Evolutionary conservation across 2,329 filamentous ascomycete species (phyloP), one percentile per base, ranked within the genome.

Genomic region (Aureobasidium vineae): DNA sequence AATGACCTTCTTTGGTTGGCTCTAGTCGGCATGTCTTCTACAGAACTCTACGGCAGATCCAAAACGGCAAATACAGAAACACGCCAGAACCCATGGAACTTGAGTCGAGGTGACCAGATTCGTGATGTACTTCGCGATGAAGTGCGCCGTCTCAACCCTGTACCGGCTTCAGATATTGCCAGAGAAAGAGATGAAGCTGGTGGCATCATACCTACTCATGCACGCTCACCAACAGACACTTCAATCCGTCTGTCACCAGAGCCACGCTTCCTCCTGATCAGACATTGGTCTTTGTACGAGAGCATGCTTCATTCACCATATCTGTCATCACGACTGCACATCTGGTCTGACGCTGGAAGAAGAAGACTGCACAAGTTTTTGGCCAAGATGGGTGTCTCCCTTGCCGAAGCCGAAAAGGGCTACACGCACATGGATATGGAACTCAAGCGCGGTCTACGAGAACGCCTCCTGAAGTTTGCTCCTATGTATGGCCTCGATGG

Each of bases 381-480:
- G 2, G 95, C 95, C 50, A 99, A 98, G 78, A 99, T 99, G 94
- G 95, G 95, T 38, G 91, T 99, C 65, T 96, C 91, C 73, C 82
- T 98, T 43, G 90, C 89, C 5, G 94, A 99, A 79, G 97, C 93
- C 79, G 93, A 92, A 73, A 95, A 98, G 77, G 94, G 88, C 75
- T 99, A 98, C 75, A 92, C 92, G 0, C 95, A 99, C 77, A 98
- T 99, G 93, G 94, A 98, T 78, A 96, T 97, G 88, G 89, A 96
- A 77, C 81, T 99, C 40, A 99, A 98, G 79, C 88, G 91, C 5
- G 91, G 91, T 36, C 80, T 98, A 36, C 88, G 94, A 49, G 86
- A 91, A 56, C 91, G 96, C 68, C 83, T 99, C 1, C 83, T 97
- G 23, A 94, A 94, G 73, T 98, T 97, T 75, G 93, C 93, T 0